Evolutionary conservation across 2,329 filamentous ascomycete species (phyloP).

Genomic region (Colletotrichum godetiae): DNA sequence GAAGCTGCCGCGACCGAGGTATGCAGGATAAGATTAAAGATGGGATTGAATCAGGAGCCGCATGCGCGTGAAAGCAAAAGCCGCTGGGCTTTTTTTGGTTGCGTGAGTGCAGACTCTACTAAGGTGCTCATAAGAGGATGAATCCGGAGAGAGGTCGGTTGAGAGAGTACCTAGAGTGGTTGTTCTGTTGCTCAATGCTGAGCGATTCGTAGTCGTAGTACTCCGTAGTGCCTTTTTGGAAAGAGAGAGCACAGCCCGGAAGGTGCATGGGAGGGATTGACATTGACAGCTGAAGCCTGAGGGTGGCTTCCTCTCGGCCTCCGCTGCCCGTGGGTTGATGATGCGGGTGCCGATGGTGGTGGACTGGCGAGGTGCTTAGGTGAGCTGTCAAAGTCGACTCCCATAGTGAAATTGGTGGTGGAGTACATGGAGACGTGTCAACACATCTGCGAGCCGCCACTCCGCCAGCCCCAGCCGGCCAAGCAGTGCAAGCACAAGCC

Average conservation of each 20-base stretch:
- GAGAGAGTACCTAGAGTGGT: neutral
- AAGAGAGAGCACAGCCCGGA: neutral
- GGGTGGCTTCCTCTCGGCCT: neutral
- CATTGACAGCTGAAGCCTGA: neutral
- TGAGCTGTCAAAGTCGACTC: neutral
- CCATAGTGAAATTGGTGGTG: neutral
- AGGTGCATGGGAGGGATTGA: neutral
- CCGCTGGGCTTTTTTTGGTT: neutral
- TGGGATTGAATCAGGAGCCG: slow-evolving; percentile 7
- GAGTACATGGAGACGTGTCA: neutral
- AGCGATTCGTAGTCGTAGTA: neutral
- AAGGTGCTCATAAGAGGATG: neutral
- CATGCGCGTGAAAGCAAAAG: neutral
- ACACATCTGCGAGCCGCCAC: neutral
- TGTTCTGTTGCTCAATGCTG: neutral
- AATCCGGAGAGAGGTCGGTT: neutral
- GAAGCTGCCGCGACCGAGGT: slow-evolving; percentile 15
- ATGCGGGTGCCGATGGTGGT: neutral
- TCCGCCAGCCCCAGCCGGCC: slow-evolving; percentile 6
- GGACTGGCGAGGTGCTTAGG: neutral
- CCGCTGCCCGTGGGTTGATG: neutral
- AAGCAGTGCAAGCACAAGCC: neutral
- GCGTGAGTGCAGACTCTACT: neutral
- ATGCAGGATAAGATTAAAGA: slow-evolving; percentile 32
- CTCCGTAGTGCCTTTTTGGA: neutral